These are phyloP conservation scores for Fragilariopsis cylindrus DNA, from an alignment of 108 stramenopile genomes.

Conservation along the genomic window DNA sequence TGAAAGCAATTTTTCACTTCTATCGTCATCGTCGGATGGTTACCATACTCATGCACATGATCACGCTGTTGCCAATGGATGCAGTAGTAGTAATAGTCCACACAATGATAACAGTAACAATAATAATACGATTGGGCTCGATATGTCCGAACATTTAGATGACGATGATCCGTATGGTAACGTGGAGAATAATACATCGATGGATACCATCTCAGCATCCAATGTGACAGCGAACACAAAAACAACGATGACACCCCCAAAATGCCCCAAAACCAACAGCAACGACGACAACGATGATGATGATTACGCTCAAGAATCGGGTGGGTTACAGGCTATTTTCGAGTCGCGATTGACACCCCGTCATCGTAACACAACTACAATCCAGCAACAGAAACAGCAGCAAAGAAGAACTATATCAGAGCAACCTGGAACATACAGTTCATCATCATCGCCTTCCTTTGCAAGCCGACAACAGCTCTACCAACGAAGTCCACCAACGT, in stretches of 20 bases:
- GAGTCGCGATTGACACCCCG: slow-evolving; percentile 26
- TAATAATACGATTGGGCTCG: background rate
- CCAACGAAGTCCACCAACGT: slow-evolving; percentile 14
- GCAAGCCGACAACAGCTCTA: background rate
- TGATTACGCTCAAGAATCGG: slow-evolving; percentile 14
- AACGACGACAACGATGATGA: background rate
- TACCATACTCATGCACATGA: too few relatives aligned
- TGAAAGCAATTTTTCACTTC: slow-evolving; percentile 20
- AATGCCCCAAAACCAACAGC: background rate
- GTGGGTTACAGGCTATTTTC: slow-evolving; percentile 33
- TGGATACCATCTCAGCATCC: slow-evolving; percentile 4
- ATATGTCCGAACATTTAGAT: background rate
- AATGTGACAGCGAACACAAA: background rate
- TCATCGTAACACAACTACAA: slow-evolving; percentile 14
- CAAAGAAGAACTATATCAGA: background rate
- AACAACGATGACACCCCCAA: background rate
- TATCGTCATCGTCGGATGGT: background rate
- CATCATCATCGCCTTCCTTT: background rate
- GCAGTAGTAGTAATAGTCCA: too few relatives aligned
- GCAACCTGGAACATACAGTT: background rate
- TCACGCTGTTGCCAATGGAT: too few relatives aligned
- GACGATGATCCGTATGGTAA: background rate
- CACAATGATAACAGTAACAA: background rate
- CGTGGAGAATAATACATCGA: slow-evolving; percentile 9
- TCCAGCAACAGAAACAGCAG: slow-evolving; percentile 2